Evolutionary conservation across 352 stramenopile species (phyloP), one percentile per base, ranked within the genome.

Genomic region (Aphanomyces astaci): DNA sequence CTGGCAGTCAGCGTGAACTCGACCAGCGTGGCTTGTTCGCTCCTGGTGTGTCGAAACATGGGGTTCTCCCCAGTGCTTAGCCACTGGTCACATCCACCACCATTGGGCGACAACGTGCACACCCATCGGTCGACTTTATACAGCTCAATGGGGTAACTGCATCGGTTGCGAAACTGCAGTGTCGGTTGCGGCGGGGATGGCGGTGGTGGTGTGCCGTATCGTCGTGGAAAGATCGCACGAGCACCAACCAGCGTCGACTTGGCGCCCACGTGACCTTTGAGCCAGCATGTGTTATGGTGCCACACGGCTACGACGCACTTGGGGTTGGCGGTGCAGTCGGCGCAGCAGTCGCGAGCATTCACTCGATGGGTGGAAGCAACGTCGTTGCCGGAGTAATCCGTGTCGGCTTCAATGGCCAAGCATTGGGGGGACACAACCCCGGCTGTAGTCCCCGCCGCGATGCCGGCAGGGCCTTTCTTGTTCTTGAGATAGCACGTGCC

Each of bases 21-120:
- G n/a, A 64, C 65, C n/a, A 75, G 64, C 3, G 70, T 77, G 24
- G 63, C 72, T 46, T 75, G 15, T 22, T 39, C 22, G 31, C 43
- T 33, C 1, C 31, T 27, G 11, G 63, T 70, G 51, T 77, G 33
- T 33, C 66, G 70, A 27, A 71, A 77, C 31, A 76, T 74, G 4
- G 65, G 45, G 32, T 60, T 65, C 22, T 72, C 53, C 19, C 24
- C 27, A 25, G 72, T 66, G 15, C 15, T 24, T 33, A 57, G 72
- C 28, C 66, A 43, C 24, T 71, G 71, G 22, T 62, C 64, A 48
- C 46, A 68, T 60, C 54, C 85, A 7, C 55, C 39, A 27, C 62
- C 40, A 24, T 19, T 19, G 13, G 59, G 24, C 4, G 22, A 27
- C 28, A 75, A 43, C 24, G 54, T 46, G 32, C 72, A 75, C 17